Evolutionary conservation across 805 yeast species (phyloP).

Genomic region (Ogataea degrootiae): DNA sequence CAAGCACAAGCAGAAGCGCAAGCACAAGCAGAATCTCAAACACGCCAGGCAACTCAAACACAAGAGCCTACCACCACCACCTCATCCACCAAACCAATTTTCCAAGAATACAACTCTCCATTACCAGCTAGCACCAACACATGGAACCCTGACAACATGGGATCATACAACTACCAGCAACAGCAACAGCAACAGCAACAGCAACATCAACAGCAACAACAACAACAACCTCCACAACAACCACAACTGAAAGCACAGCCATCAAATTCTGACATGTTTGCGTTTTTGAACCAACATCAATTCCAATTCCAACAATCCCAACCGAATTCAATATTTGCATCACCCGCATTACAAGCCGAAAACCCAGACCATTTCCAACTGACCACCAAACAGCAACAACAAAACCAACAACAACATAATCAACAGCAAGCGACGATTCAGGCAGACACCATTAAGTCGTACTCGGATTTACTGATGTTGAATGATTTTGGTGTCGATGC

Average conservation of each 20-base stretch:
- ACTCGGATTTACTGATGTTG: conserved; percentile 28
- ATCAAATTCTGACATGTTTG: not conserved
- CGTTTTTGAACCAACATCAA: conserved; percentile 2
- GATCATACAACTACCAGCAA: conserved; percentile 15
- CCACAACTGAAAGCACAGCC: not conserved
- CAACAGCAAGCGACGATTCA: conserved; percentile 11
- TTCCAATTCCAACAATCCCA: conserved; percentile 6
- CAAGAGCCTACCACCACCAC: not conserved
- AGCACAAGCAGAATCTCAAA: conserved; percentile 8
- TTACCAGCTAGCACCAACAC: conserved; percentile 12
- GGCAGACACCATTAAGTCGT: conserved; percentile 16
- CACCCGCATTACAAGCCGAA: not conserved
- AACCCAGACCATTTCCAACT: not conserved
- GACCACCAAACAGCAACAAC: conserved; percentile 18
- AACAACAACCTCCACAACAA: conserved; percentile 4
- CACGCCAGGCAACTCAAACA: not conserved
- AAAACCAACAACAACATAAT: conserved; percentile 11
- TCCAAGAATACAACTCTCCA: conserved; percentile 11
- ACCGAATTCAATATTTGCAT: too few relatives aligned
- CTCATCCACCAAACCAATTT: conserved; percentile 8
- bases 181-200: conserved; percentile 10
- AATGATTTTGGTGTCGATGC: conserved; percentile 78
- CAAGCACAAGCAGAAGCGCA: conserved; percentile 18
- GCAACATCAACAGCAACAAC: not conserved
- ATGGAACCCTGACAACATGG: conserved; percentile 19